phyloP scores from a whole-genome alignment of 2,329 filamentous ascomycete genomes.

The Pyrenochaeta sp. region DNA sequence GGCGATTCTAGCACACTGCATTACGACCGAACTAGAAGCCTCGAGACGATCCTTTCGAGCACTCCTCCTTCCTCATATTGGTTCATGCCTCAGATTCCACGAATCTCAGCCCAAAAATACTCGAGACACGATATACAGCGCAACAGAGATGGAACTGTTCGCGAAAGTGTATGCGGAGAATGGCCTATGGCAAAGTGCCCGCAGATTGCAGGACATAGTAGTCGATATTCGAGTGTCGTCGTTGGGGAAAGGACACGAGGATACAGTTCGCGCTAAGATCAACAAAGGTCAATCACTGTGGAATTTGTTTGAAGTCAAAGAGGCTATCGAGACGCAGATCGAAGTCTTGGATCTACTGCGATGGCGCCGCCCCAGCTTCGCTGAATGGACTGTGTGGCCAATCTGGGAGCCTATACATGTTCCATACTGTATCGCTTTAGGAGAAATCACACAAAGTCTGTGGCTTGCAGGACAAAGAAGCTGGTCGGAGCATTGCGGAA shows the following conservation, averaged over 20 bases:
- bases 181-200: slow-evolving; percentile 27
- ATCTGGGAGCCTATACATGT: slow-evolving; percentile 24
- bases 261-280: slow-evolving; percentile 38
- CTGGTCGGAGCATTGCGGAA: slow-evolving; percentile 7
- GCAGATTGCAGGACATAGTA: slow-evolving; percentile 27
- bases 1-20: slow-evolving; percentile 29
- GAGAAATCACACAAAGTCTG: slow-evolving; percentile 24
- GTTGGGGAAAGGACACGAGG: slow-evolving; percentile 30
- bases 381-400: slow-evolving; percentile 17
- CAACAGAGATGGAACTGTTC: slow-evolving; percentile 27
- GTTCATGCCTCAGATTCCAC: slow-evolving; percentile 18
- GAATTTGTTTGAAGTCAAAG: neutral
- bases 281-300: slow-evolving; percentile 24
- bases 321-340: slow-evolving; percentile 10
- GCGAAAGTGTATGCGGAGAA: slow-evolving; percentile 30
- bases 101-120: slow-evolving; percentile 20
- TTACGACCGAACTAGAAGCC: slow-evolving; percentile 23
- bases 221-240: slow-evolving; percentile 23
- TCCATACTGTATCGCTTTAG: slow-evolving; percentile 26
- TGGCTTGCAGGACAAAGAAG: slow-evolving; percentile 27
- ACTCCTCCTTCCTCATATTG: slow-evolving; percentile 23
- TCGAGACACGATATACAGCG: slow-evolving; percentile 28
- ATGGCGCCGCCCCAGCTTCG: slow-evolving; percentile 13
- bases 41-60: slow-evolving; percentile 29
- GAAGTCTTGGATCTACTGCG: slow-evolving; percentile 17